Conservation (phyloP, 2,329 filamentous ascomycete genomes). For the Harringtonia lauricola region DNA sequence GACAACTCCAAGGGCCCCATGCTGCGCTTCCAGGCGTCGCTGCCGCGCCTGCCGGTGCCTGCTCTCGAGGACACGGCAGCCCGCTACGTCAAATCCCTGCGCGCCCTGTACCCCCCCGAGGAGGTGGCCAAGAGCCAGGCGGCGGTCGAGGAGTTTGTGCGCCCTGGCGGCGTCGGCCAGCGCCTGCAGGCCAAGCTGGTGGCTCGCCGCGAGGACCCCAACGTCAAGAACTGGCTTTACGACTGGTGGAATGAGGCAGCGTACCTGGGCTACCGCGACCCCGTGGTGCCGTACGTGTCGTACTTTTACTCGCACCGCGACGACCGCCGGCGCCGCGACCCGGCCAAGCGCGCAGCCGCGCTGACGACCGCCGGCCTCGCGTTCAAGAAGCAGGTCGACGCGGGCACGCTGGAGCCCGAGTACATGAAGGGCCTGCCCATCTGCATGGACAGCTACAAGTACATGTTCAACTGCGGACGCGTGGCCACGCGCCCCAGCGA, state of each 20-base stretch:
- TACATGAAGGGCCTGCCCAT: slow-evolving; percentile 98
- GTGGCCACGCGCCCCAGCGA: slow-evolving; percentile 76
- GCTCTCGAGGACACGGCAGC: slow-evolving; percentile 72
- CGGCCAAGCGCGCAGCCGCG: slow-evolving; percentile 84
- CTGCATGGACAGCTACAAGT: slow-evolving; percentile 97
- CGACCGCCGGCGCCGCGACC: slow-evolving; percentile 77
- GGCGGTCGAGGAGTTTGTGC: slow-evolving; percentile 79
- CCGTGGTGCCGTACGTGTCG: slow-evolving; percentile 93
- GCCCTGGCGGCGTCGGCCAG: slow-evolving; percentile 72
- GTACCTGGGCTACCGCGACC: slow-evolving; percentile 88
- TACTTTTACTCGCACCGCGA: slow-evolving; percentile 99
- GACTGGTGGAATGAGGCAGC: slow-evolving; percentile 98
- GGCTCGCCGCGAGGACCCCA: slow-evolving; percentile 67
- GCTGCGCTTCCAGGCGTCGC: slow-evolving; percentile 78
- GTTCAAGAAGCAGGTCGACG: slow-evolving; percentile 89
- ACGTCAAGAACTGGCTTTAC: slow-evolving; percentile 83
- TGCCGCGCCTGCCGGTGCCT: slow-evolving; percentile 68
- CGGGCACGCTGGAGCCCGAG: slow-evolving; percentile 77
- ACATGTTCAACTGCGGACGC: slow-evolving; percentile 94
- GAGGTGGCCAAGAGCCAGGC: slow-evolving; percentile 67
- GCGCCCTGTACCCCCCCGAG: slow-evolving; percentile 56
- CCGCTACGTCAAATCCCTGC: slow-evolving; percentile 70
- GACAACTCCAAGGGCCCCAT: slow-evolving; percentile 69
- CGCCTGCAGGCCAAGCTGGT: slow-evolving; percentile 81
- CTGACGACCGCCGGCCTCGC: slow-evolving; percentile 77